Conservation (phyloP, 495 filamentous ascomycete species). For the Aspergillus taichungensis region DNA sequence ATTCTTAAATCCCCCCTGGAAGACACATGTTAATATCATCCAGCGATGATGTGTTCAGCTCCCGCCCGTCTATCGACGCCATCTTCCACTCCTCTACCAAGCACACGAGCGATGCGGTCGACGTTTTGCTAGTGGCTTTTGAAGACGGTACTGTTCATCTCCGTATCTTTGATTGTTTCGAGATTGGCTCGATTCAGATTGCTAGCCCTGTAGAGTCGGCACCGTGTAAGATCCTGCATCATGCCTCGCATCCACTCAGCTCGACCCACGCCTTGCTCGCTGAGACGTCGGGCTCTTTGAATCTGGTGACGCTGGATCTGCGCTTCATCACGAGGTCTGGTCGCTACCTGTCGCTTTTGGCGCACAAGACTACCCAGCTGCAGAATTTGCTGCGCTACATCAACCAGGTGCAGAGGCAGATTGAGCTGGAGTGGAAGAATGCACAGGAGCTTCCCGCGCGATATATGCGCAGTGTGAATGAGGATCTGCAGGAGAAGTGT, state of each 20-base stretch:
- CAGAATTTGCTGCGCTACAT: conserved; percentile 82
- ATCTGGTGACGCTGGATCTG: conserved; percentile 71
- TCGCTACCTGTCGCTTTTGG: conserved; percentile 68
- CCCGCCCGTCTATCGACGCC: conserved; percentile 59
- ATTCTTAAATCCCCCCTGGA: background rate
- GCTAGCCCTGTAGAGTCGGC: conserved; percentile 9
- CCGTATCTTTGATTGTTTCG: conserved; percentile 83
- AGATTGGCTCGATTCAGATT: conserved; percentile 60
- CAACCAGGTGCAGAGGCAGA: conserved; percentile 61
- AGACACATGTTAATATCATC: conserved; percentile 12
- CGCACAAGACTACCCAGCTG: conserved; percentile 77
- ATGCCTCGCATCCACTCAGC: conserved; percentile 63
- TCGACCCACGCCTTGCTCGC: conserved; percentile 72
- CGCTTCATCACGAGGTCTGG: conserved; percentile 73
- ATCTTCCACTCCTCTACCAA: conserved; percentile 55
- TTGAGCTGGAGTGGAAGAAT: conserved; percentile 71
- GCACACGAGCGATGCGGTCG: conserved; percentile 60
- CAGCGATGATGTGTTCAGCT: conserved; percentile 64
- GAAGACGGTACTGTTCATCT: conserved; percentile 70
- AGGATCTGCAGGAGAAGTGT: conserved; percentile 49
- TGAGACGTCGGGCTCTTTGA: conserved; percentile 27
- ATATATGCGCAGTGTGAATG: conserved; percentile 67
- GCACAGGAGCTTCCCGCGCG: conserved; percentile 69
- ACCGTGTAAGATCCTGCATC: conserved; percentile 29
- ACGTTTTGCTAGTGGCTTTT: conserved; percentile 75